Evolutionary conservation across 1,139 yeast species (phyloP).

Genomic region (Scheffersomyces quercinus): DNA sequence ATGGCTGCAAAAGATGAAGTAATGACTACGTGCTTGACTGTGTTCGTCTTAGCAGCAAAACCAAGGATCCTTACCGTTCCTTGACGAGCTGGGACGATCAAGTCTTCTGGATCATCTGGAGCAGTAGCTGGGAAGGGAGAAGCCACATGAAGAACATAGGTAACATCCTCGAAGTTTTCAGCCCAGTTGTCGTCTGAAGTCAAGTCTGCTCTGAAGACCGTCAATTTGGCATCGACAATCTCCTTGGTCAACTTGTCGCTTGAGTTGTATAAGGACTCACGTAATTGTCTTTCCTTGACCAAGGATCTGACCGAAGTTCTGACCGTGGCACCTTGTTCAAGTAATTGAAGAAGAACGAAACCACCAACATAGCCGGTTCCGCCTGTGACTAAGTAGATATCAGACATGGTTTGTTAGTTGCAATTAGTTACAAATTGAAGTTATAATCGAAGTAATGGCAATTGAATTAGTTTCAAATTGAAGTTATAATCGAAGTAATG

Average conservation of each 20-base stretch:
- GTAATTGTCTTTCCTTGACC: slow-evolving; percentile 2
- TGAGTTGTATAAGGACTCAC: slow-evolving; percentile 1
- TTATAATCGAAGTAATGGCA: too few species aligned
- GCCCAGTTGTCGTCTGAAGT: slow-evolving; percentile 13
- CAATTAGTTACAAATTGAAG: neutral
- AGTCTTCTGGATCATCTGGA: slow-evolving; percentile 3
- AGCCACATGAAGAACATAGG: slow-evolving; percentile 16
- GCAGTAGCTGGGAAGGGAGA: slow-evolving; percentile 10
- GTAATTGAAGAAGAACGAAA: slow-evolving; percentile 5
- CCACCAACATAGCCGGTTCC: slow-evolving; percentile 13
- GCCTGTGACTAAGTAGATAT: slow-evolving; percentile 10
- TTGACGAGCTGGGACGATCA: slow-evolving; percentile 10
- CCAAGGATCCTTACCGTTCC: slow-evolving; percentile 11
- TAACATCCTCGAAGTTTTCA: slow-evolving; percentile 13
- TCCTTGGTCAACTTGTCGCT: slow-evolving; percentile 2
- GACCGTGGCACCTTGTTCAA: slow-evolving; percentile 9
- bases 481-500: neutral
- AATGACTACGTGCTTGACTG: slow-evolving; percentile 21
- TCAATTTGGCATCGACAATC: slow-evolving; percentile 1
- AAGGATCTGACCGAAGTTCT: slow-evolving; percentile 10
- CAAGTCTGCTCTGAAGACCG: slow-evolving; percentile 13
- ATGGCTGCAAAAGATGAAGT: slow-evolving; percentile 29
- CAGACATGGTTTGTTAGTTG: neutral
- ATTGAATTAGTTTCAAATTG: neutral
- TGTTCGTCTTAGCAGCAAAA: neutral